Base-by-base conservation (phyloP, 176 grass and related monocot genomes). In the Oryza meridionalis region DNA sequence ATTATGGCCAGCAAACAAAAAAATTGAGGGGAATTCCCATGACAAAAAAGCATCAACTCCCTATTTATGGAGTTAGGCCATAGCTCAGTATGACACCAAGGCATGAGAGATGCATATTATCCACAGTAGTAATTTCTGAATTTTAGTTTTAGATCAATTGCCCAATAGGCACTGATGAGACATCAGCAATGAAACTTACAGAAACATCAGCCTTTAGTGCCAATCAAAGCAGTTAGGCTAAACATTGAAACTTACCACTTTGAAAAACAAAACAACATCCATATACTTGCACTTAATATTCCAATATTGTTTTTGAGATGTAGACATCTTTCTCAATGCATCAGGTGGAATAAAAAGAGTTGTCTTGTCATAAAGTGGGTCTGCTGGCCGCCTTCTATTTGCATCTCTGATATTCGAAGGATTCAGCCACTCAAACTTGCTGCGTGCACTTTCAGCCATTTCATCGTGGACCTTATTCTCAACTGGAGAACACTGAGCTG, bases 231-330 rank as follows among this genome's bases (percentile, higher is more conserved):
- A 59, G 55, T 6, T 11, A 58, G 51, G 3, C 1, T 24, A 62
- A 21, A 53, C 70, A 51, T 40, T 64, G 49, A 31, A 80, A 71
- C 85, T 84, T 95, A 98, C 96, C 78, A 95, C 93, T 98, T 95
- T 98, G 83, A 98, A 98, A 78, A 98, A 98, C 26, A 98, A 83
- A 80, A 98, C 80, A 77, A 93, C 83, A 83, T 98, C 96, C 93
- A 94, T 98, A 75, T 92, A 98, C 85, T 93, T 85, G 65, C 91
- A 90, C 83, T 98, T 98, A 72, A 88, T 82, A 89, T 86, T 92
- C 96, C 96, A 95, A 73, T 98, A 98, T 90, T 98, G 96, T 81
- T 90, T 98, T 84, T 98, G 96, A 87, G 92, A 88, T 90, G 91
- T 86, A 42, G 93, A 90, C 96, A 98, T 98, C 80, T 93, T 98